Conservation (phyloP, 257 asterid species). For the Plectranthus barbatus region DNA sequence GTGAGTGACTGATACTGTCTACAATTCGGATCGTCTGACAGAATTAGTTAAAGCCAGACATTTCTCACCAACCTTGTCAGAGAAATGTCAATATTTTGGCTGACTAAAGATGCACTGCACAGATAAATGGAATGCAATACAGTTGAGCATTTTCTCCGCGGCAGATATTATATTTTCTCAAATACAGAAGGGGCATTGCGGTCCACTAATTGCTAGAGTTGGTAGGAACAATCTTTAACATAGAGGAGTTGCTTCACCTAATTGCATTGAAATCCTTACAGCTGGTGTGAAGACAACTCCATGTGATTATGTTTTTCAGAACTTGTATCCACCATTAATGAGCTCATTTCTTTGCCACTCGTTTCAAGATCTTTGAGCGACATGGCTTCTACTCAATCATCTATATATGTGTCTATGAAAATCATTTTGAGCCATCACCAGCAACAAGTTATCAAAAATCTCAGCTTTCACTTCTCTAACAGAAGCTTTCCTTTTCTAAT, state of each 20-base stretch:
- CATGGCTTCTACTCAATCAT: no score
- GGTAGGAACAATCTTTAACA: neutral
- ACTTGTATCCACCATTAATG: no score
- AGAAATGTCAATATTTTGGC: no score
- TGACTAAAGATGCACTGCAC: no score
- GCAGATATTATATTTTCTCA: neutral
- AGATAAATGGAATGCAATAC: neutral
- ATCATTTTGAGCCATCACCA: no score
- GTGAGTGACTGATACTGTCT: neutral
- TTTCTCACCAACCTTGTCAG: neutral
- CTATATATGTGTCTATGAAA: no score
- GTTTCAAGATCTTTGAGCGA: no score
- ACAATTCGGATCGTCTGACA: neutral
- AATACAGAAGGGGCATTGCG: neutral
- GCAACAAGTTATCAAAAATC: no score
- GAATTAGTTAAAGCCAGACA: no score
- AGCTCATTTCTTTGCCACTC: no score
- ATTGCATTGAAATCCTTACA: neutral
- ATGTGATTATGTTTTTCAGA: constrained; percentile 21
- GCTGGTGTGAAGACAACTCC: constrained; percentile 2
- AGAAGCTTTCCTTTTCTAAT: neutral
- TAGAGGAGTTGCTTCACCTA: no score
- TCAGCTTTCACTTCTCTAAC: no score
- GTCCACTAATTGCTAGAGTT: neutral
- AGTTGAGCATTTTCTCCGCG: neutral